Percentiles rank a stretch among this genome's conserved stretches.
Conservation (phyloP, 306 rosid genomes). For the cucumber (Cucumis sativus) region DNA sequence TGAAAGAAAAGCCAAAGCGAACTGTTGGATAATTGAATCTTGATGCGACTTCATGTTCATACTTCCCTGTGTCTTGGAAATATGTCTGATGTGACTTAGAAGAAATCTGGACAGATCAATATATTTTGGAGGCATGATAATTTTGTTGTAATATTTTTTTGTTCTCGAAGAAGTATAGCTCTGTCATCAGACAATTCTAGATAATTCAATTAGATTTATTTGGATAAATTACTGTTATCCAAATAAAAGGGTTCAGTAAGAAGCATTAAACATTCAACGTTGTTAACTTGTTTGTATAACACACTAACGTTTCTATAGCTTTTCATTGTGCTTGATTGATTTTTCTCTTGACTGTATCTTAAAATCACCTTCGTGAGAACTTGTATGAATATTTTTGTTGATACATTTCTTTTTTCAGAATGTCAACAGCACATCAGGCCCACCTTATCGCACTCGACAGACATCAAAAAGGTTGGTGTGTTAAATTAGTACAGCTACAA, state of each 20-base stretch:
- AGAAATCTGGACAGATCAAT: neutral
- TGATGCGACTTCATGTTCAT: neutral
- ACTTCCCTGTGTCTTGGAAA: neutral
- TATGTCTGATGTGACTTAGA: neutral
- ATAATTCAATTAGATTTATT: neutral
- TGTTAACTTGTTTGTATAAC: neutral
- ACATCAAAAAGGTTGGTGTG: slow-evolving; percentile 54
- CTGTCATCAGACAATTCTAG: neutral
- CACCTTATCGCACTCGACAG: slow-evolving; percentile 41
- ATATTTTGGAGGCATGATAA: neutral
- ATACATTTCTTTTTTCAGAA: slow-evolving; percentile 18
- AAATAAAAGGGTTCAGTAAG: neutral
- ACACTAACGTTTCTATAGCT: neutral
- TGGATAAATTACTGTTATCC: neutral
- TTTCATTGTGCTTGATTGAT: neutral
- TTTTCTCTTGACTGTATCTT: neutral
- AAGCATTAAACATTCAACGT: neutral
- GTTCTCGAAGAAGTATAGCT: neutral
- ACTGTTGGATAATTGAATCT: neutral
- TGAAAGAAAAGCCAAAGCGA: neutral
- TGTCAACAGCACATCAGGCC: slow-evolving; percentile 43
- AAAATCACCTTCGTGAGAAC: neutral
- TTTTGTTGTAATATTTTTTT: neutral
- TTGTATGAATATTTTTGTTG: neutral
- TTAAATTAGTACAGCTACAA: neutral